Base-by-base conservation (phyloP, 164 flowering plant genomes). In the Santalum album region DNA sequence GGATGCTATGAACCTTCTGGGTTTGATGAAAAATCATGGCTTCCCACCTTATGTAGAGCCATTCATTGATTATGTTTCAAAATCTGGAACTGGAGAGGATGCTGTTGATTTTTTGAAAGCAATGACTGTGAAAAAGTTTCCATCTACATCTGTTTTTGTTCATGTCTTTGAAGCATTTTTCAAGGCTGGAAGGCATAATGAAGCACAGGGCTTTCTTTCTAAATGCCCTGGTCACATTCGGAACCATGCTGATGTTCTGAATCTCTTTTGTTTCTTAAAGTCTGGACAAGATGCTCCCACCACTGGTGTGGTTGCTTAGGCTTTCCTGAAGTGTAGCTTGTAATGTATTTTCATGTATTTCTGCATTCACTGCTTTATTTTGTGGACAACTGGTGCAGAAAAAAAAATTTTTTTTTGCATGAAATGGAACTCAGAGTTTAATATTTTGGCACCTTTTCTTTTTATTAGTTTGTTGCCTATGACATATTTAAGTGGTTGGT, bases 41-140 rank as follows among this genome's bases (percentile, higher is more conserved):
- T 84, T 72, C 57, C 88, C 97, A 19, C 92, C 97, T 22, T 78
- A 53, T 59, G 7, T 81, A 18, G 78, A 74, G 49, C 87, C 91
- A 12, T 76, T 82, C 55, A 60, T 84, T 18, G 45, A 64, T 29
- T 64, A 68, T 63, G 67, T 86, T 44, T 72, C 88, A 40, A 79
- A 72, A 58, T 63, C 47, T 52, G 95, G 97, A 61, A 72, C 75
- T 51, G 75, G 66, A 23, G 86, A 80, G 40, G 90, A 86, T 52
- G 90, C 91, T 23, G 25, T 80, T 29, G 32, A 12, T 34, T 73
- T 89, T 53, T 51, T 78, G 27, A 72, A 72, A 64, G 80, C 72
- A 12, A 71, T 86, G 81, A 78, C 83, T 5, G 71, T 66, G 32
- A 76, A 79, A 66, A 76, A 52, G 48, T 67, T 68, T 58, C 91